These are phyloP conservation scores for Globisporangium nagaii DNA, from an alignment of 352 stramenopile species.

Conservation along the genomic window DNA sequence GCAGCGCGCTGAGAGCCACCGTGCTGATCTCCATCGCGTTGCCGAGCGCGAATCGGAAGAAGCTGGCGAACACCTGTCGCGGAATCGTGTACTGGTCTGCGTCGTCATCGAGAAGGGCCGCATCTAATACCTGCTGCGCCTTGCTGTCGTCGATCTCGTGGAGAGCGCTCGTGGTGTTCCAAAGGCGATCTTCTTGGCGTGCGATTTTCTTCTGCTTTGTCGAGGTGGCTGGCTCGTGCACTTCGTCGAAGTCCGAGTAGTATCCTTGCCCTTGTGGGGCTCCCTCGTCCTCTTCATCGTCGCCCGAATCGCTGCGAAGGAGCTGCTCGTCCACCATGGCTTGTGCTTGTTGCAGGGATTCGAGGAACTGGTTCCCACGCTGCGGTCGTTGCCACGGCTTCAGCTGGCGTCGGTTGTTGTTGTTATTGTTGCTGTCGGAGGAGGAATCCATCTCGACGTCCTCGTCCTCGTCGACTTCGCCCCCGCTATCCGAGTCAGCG, in stretches of 20 bases:
- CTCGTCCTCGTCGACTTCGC: constrained; percentile 15
- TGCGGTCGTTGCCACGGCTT: constrained; percentile 14
- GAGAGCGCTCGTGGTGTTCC: constrained; percentile 31
- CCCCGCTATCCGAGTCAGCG: constrained; percentile 32
- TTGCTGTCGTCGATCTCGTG: constrained; percentile 21
- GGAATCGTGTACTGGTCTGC: constrained; percentile 63
- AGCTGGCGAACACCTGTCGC: constrained; percentile 42
- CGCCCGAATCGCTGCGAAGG: constrained; percentile 19
- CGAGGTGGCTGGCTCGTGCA: constrained; percentile 20
- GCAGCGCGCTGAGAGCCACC: constrained; percentile 66
- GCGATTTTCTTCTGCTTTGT: constrained; percentile 12
- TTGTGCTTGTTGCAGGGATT: constrained; percentile 38
- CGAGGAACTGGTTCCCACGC: constrained; percentile 36
- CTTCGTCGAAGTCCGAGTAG: constrained; percentile 62
- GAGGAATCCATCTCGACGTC: constrained; percentile 15
- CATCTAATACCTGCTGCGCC: constrained; percentile 16
- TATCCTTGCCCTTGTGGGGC: constrained; percentile 58
- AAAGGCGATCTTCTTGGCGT: constrained; percentile 40
- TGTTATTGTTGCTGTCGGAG: no score
- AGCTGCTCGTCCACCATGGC: constrained; percentile 45
- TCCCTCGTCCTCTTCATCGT: constrained; percentile 29
- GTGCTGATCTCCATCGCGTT: constrained; percentile 48
- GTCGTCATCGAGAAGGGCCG: constrained; percentile 12
- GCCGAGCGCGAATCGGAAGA: constrained; percentile 37
- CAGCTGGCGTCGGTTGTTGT: constrained; percentile 1